phyloP scores from a whole-genome alignment of 192 early-diverging fungal genomes.

The Rhizophagus clarus region DNA sequence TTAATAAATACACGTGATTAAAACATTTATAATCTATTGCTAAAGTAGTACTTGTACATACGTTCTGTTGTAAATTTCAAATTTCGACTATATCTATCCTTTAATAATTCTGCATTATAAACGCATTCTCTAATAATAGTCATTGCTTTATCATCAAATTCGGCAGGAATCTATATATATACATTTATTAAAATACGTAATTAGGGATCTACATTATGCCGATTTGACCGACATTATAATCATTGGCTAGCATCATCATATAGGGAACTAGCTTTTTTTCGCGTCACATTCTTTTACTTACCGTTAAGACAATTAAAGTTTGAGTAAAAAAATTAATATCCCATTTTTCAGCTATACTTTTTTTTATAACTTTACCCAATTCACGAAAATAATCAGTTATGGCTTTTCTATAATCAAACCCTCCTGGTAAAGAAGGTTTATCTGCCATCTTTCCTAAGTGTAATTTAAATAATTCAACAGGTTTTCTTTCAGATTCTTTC shows the following conservation, averaged over 20 bases:
- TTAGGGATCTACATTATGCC: too few relatives aligned
- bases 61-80: background rate
- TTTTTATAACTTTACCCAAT: background rate
- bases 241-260: too few relatives aligned
- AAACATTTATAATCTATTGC: too few relatives aligned
- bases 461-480: background rate
- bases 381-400: background rate
- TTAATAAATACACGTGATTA: too few relatives aligned
- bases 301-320: background rate
- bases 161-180: background rate
- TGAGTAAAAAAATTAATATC: background rate
- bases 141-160: background rate
- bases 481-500: background rate
- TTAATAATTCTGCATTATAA: background rate
- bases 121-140: background rate
- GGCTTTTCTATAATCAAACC: background rate
- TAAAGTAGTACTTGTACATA: too few relatives aligned
- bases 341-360: too few relatives aligned
- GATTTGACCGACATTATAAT: too few relatives aligned
- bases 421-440: background rate
- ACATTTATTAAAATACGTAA: too few relatives aligned
- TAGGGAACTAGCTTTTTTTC: too few relatives aligned
- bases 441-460: background rate
- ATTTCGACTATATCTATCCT: background rate
- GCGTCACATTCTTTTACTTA: too few relatives aligned